Percentiles rank a stretch among this genome's conserved stretches.
Evolutionary conservation across 441 rosid species (phyloP).

Genomic region (Gossypium laxum): DNA sequence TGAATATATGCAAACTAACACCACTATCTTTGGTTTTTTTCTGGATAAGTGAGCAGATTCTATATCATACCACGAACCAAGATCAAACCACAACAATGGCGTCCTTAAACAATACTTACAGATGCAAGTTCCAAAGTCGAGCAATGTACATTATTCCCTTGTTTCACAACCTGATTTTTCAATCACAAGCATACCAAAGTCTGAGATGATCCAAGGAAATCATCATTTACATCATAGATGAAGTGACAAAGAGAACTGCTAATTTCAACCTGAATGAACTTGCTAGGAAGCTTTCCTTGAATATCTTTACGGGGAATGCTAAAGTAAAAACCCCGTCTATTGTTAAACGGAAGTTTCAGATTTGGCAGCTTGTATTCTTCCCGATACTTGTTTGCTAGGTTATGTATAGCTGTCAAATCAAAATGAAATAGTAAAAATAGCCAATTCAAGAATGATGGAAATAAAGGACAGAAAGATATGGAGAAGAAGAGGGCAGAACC

Average conservation of each 20-base stretch:
- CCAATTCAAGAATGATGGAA: conserved; percentile 14
- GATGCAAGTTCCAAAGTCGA: conserved; percentile 92
- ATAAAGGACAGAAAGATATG: not conserved
- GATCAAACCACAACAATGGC: conserved; percentile 6
- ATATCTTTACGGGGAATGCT: conserved; percentile 83
- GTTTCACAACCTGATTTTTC: conserved; percentile 60
- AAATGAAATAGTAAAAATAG: conserved; percentile 9
- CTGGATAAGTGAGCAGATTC: not conserved
- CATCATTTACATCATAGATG: not conserved
- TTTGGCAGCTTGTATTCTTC: conserved; percentile 81
- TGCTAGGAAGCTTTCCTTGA: conserved; percentile 82
- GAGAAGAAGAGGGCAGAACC: conserved; percentile 32
- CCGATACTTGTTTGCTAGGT: conserved; percentile 79
- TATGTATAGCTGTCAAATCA: conserved; percentile 65
- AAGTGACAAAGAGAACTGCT: conserved; percentile 13
- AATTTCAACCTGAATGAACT: conserved; percentile 72
- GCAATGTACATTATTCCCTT: conserved; percentile 87
- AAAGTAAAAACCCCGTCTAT: conserved; percentile 86
- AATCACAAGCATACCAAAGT: conserved; percentile 19
- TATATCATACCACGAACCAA: conserved; percentile 1
- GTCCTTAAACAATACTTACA: conserved; percentile 40
- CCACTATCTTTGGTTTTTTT: not conserved
- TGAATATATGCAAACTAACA: not conserved
- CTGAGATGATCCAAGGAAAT: conserved; percentile 21
- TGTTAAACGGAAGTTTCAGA: conserved; percentile 90